Evolutionary conservation across 257 asterid genomes (phyloP), one percentile per base, ranked within the genome.

Genomic region (Gardenia jasminoides): DNA sequence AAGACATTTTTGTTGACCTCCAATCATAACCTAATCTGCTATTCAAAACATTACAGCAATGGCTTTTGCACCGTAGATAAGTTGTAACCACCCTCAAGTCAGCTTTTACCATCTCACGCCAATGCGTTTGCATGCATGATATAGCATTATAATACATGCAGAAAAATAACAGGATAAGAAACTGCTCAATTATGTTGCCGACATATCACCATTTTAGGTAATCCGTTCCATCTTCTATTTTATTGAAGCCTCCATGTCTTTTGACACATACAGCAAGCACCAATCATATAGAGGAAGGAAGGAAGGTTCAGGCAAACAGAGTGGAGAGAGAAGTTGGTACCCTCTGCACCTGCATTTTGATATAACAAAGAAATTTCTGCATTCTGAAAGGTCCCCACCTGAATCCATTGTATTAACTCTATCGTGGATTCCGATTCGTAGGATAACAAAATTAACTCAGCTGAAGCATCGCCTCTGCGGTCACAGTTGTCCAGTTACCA

Each of bases 381-480:
- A 66, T 43, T 75, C 41, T 66, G 56, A 61, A 36, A 80, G 82
- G 82, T 61, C 73, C 78, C 64, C 67, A 61, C 80, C 68, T 72
- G 76, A 69, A 72, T 81, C 71, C 67, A 43, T 28, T 52, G 61
- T 33, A 48, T 58, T 79, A 10, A 50, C 16, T 67, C 47, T 77
- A 59, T 30, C 83, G 71, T 65, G 15, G 36, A 52, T 76, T 75
- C 31, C 61, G 36, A 67, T 19, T 68, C 7, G 13, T 52, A 70
- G 82, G 86, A 84, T 78, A 50, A 72, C 67, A 52, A 82, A 56
- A 83, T 79, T 82, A 59, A 75, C 58, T 66, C 67, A 8, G 12
- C 59, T 69, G 46, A 50, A 67, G 47, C 67, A 39, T 67, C 76
- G 67, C 56, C 28, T 78, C 77, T 78, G 85, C 80, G 20, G 36